Evolutionary conservation across 2,329 filamentous ascomycete species (phyloP), one percentile per base, ranked within the genome.

Genomic region (Pseudogymnoascus sp.): DNA sequence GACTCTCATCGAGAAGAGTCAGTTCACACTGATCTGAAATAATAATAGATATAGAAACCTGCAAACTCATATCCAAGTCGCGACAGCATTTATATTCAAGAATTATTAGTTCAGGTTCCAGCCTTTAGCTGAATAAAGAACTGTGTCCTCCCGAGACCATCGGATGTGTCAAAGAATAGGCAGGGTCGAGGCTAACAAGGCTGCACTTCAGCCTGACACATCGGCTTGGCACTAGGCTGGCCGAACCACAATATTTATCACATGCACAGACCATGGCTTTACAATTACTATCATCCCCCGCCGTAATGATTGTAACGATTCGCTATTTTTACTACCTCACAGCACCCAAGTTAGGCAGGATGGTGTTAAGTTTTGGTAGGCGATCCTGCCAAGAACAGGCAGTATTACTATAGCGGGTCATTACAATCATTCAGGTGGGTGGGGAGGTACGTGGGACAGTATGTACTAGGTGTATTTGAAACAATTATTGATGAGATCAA

Each of bases 41-140:
- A 29, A 55, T 13, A 31, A 6, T 33, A 18, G 29, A 18, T 55
- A 55, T 18, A 33, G 48, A 12, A 33, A 33, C 29, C 21, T 55
- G 48, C 48, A 55, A 55, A 55, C n/a, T 33, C 48, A 55, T 55
- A 21, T 55, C 48, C 48, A 55, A 33, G 48, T 18, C n/a, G 29
- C 9, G n/a, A 33, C 8, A 7, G 48, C 48, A 33, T 55, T 33
- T 55, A 55, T 55, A 55, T 55, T 21, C 48, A 55, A 55, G 29
- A 21, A 55, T 55, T n/a, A 9, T 55, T 55, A 55, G 48, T 55
- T 55, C 33, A 55, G 48, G 48, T 55, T 55, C 48, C 48, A 55
- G 29, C 48, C 27, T 55, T 33, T 55, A 18, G 48, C 48, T 33
- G 12, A 55, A 15, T 52, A 10, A 55, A 33, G 27, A 27, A 18